Conservation (phyloP, 352 stramenopile genomes). For the Pythium angustatum region DNA sequence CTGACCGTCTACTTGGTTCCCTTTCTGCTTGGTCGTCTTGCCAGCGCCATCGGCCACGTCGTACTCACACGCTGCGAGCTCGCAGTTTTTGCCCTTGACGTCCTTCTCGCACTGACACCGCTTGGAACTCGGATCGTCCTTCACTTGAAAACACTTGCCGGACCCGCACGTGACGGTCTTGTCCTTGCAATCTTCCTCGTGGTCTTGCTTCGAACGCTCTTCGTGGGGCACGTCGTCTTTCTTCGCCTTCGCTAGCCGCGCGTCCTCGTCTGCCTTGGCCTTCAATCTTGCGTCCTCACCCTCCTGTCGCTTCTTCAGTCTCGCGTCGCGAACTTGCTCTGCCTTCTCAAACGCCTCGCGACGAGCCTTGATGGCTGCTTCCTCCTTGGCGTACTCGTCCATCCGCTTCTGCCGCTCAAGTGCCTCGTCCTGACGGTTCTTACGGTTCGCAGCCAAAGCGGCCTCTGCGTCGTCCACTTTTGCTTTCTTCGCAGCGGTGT, state of each 20-base stretch:
- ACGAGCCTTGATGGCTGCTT: constrained; percentile 5
- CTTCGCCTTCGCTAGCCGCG: not conserved
- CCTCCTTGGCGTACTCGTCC: constrained; percentile 9
- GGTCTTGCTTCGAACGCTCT: constrained; percentile 1
- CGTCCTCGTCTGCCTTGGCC: not conserved
- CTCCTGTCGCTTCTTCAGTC: not conserved
- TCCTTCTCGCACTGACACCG: no score
- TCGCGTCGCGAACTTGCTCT: not conserved
- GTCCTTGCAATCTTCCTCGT: constrained; percentile 4
- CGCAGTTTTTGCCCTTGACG: constrained; percentile 16
- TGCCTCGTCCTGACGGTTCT: not conserved
- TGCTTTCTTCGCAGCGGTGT: not conserved
- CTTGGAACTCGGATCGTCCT: no score
- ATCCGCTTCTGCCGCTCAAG: not conserved
- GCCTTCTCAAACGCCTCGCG: not conserved
- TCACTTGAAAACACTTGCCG: constrained; percentile 9
- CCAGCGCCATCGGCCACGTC: constrained; percentile 5
- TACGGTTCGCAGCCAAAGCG: constrained; percentile 3
- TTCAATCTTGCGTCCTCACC: not conserved
- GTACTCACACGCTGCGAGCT: constrained; percentile 7
- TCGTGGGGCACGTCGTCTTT: constrained; percentile 3
- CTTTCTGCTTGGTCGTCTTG: not conserved
- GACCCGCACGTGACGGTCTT: not conserved
- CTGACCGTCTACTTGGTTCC: constrained; percentile 6
- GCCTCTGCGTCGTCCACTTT: not conserved